These are phyloP conservation scores for Metschnikowia borealis DNA, from an alignment of 805 yeast species.

Conservation along the genomic window DNA sequence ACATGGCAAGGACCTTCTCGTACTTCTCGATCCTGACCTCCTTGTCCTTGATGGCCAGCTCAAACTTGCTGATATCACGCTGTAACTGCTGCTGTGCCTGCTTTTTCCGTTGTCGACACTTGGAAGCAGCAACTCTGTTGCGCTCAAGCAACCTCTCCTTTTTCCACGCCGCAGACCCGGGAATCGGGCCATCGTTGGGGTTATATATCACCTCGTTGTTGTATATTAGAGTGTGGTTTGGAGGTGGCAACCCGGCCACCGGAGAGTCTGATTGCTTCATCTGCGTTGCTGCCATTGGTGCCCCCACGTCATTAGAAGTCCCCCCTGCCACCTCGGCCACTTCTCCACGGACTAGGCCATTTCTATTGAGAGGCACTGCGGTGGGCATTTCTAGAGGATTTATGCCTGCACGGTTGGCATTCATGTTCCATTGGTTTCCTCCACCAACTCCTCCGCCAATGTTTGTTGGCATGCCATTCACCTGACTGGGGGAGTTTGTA, in stretches of 20 bases:
- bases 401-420: background rate
- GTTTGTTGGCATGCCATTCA: background rate
- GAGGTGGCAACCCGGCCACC: slow-evolving; percentile 44
- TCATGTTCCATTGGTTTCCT: background rate
- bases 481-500: background rate
- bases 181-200: slow-evolving; percentile 53
- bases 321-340: background rate
- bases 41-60: slow-evolving; percentile 38
- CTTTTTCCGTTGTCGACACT: slow-evolving; percentile 65
- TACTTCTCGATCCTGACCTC: slow-evolving; percentile 20
- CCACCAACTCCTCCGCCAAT: background rate
- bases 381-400: background rate
- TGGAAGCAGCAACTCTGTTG: slow-evolving; percentile 64
- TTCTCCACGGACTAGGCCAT: background rate
- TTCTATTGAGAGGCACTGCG: background rate
- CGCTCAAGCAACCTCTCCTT: slow-evolving; percentile 58
- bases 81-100: slow-evolving; percentile 66
- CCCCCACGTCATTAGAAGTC: background rate
- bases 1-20: slow-evolving; percentile 18
- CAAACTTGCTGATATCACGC: slow-evolving; percentile 50
- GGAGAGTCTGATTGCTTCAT: background rate
- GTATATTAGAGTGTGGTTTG: slow-evolving; percentile 49
- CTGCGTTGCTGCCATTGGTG: background rate
- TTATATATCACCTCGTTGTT: slow-evolving; percentile 53
- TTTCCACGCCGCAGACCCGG: slow-evolving; percentile 68